Percentiles rank a stretch among this genome's conserved stretches.
Evolutionary conservation across 192 early-diverging fungal species (phyloP).

Genomic region (Podila horticola): DNA sequence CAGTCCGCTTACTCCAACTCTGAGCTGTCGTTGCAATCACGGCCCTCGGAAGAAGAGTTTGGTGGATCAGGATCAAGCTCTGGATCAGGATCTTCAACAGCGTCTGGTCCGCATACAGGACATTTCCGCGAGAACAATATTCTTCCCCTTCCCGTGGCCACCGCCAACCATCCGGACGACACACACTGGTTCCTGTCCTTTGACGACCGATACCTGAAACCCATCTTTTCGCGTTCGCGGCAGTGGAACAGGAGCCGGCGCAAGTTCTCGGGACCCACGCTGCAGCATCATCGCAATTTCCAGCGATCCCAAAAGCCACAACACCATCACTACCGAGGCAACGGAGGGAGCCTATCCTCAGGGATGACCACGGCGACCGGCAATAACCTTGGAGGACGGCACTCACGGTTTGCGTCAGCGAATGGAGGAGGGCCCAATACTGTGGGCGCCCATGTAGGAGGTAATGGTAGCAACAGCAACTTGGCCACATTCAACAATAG

Average conservation of each 20-base stretch:
- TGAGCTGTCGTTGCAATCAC: constrained; percentile 41
- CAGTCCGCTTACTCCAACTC: constrained; percentile 40
- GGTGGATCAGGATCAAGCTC: constrained; percentile 30
- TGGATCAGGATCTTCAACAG: constrained; percentile 40
- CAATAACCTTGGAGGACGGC: constrained; percentile 19
- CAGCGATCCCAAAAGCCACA: constrained; percentile 4
- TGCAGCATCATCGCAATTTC: constrained; percentile 30
- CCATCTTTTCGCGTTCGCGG: constrained; percentile 72
- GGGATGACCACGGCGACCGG: constrained; percentile 40
- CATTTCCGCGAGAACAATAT: constrained; percentile 32
- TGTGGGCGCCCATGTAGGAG: constrained; percentile 7
- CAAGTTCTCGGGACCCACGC: constrained; percentile 31
- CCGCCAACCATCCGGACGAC: constrained; percentile 55
- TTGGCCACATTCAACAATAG: constrained; percentile 6
- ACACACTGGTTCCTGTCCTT: constrained; percentile 88
- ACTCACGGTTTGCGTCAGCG: constrained; percentile 27
- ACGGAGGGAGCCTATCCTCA: constrained; percentile 7
- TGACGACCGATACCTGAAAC: constrained; percentile 83
- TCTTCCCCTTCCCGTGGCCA: constrained; percentile 21
- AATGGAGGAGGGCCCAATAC: constrained; percentile 14
- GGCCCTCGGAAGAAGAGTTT: constrained; percentile 49
- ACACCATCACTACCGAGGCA: neutral
- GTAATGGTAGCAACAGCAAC: constrained; percentile 34
- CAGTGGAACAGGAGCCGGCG: constrained; percentile 45
- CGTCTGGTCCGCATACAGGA: constrained; percentile 6